These are phyloP conservation scores for Musa acuminata DNA, from an alignment of 176 grass and related monocot genomes.

Conservation along the genomic window DNA sequence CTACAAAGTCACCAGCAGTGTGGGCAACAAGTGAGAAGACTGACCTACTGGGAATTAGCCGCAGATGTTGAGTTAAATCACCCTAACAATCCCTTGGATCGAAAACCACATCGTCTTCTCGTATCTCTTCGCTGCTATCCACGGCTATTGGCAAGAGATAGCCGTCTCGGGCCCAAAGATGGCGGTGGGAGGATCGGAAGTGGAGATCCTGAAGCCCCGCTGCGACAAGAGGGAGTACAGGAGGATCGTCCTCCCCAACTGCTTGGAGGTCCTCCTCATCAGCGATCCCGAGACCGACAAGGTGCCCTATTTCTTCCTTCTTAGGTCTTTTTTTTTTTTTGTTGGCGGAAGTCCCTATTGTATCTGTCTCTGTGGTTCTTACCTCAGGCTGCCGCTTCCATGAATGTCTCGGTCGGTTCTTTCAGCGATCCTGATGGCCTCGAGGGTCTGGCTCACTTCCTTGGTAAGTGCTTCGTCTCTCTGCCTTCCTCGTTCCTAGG, in stretches of 20 bases:
- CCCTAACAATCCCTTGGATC: background rate
- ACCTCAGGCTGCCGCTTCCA: conserved; percentile 71
- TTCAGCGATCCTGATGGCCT: conserved; percentile 84
- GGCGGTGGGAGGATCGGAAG: conserved; percentile 22
- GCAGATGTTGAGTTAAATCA: too few relatives aligned
- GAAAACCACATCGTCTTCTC: background rate
- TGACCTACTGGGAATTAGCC: too few relatives aligned
- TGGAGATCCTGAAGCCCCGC: conserved; percentile 64
- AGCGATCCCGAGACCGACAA: conserved; percentile 97
- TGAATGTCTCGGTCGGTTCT: conserved; percentile 75
- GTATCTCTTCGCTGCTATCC: too few relatives aligned
- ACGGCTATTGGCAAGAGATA: background rate
- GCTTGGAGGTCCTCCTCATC: conserved; percentile 68
- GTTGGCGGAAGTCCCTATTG: background rate
- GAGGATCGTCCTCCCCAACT: conserved; percentile 76
- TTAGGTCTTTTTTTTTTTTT: background rate
- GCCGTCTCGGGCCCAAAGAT: background rate
- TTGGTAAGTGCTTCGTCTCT: conserved; percentile 37
- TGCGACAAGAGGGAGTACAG: conserved; percentile 82
- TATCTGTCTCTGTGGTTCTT: conserved; percentile 5
- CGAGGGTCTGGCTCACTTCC: conserved; percentile 88
- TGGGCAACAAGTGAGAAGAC: too few relatives aligned
- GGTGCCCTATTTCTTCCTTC: conserved; percentile 22
- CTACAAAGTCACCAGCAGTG: too few relatives aligned
- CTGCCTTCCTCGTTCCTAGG: background rate